These are phyloP conservation scores for Clonostachys chloroleuca DNA, from an alignment of 2,329 filamentous ascomycete genomes.

Conservation along the genomic window DNA sequence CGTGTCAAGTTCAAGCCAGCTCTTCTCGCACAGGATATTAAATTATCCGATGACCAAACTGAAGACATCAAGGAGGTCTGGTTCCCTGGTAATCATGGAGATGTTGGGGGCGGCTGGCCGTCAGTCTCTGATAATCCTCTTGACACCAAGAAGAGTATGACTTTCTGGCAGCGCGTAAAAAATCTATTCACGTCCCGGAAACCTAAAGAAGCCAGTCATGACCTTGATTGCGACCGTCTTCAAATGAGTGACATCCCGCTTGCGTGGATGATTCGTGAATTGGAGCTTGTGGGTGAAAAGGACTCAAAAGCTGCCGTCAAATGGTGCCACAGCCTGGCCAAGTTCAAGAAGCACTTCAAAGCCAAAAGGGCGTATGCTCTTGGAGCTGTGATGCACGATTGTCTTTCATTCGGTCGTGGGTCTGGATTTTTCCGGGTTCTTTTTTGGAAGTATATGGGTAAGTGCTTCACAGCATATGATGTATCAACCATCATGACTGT, in stretches of 20 bases:
- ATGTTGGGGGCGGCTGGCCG: conserved; percentile 49
- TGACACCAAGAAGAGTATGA: conserved; percentile 14
- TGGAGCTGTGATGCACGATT: conserved; percentile 28
- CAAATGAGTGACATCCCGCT: conserved; percentile 46
- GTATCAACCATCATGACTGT: not conserved
- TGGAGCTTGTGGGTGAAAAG: conserved; percentile 27
- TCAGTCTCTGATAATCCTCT: conserved; percentile 6
- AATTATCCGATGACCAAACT: conserved; percentile 11
- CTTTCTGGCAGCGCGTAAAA: conserved; percentile 25
- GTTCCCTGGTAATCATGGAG: conserved; percentile 50
- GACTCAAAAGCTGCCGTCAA: conserved; percentile 22
- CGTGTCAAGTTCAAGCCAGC: conserved; percentile 51
- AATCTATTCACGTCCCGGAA: conserved; percentile 27
- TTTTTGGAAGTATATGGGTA: conserved; percentile 37
- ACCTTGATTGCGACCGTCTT: conserved; percentile 23
- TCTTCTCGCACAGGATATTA: conserved; percentile 35
- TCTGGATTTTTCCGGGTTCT: conserved; percentile 30
- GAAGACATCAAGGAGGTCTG: conserved; percentile 46
- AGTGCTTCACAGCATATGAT: conserved; percentile 10
- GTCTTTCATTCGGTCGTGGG: conserved; percentile 27
- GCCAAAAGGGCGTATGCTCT: conserved; percentile 21
- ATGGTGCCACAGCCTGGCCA: conserved; percentile 21
- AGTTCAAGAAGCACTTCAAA: conserved; percentile 23
- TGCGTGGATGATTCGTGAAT: conserved; percentile 47
- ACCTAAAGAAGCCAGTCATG: conserved; percentile 18